Evolutionary conservation across 192 early-diverging fungal species (phyloP).

Genomic region (Chytriomyces sp.): DNA sequence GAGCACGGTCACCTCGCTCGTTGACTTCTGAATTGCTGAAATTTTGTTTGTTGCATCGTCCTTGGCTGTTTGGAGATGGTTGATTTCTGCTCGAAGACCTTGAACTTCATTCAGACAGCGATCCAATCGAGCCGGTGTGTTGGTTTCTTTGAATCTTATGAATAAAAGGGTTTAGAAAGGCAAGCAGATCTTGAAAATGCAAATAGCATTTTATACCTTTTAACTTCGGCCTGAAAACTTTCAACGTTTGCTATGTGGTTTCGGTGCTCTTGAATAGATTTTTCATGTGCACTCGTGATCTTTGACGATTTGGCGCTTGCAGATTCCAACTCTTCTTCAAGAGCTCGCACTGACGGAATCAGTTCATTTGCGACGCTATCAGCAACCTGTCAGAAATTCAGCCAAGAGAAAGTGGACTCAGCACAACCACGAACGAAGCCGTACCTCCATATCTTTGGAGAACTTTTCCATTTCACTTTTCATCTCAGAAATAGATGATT

Average conservation of each 20-base stretch:
- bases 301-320: conserved; percentile 18
- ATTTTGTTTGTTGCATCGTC: conserved; percentile 41
- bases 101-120: conserved; percentile 28
- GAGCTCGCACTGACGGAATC: conserved; percentile 18
- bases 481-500: conserved; percentile 47
- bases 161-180: not conserved
- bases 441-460: conserved; percentile 38
- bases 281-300: not conserved
- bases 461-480: conserved; percentile 50
- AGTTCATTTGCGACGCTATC: conserved; percentile 31
- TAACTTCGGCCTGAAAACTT: not conserved
- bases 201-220: not conserved
- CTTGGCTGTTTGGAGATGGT: conserved; percentile 49
- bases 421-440: not conserved
- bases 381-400: conserved; percentile 9
- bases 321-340: conserved; percentile 38
- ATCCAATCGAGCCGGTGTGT: conserved; percentile 29
- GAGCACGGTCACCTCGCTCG: conserved; percentile 33
- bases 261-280: conserved; percentile 19
- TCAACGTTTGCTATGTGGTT: conserved; percentile 9
- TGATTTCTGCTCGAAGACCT: conserved; percentile 30
- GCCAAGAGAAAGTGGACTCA: too few relatives aligned
- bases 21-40: conserved; percentile 40
- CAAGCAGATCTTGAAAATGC: not conserved
- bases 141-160: conserved; percentile 21